Base-by-base conservation (phyloP, 306 rosid species). In the Parietaria judaica region DNA sequence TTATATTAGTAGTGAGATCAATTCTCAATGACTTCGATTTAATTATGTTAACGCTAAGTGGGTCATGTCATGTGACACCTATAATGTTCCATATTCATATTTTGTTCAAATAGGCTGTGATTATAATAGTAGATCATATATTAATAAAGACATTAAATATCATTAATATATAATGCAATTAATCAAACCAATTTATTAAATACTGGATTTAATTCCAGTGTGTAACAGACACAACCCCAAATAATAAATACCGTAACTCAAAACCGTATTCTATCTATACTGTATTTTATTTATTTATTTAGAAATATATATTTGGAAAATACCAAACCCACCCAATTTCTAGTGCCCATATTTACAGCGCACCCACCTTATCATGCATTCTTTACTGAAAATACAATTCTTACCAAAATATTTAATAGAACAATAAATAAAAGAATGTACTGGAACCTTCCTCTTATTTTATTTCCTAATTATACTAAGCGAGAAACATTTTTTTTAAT, bases 21-120 rank as follows among this genome's bases (percentile, higher is more conserved):
- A 53, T 17, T 60, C 66, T 14, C 37, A 47, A 51, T 35, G 6
- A 53, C 37, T 68, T 60, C 11, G 17, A 49, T 17, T 43, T 60
- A 41, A 41, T 41, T 41, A 41, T 5, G 0, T 41, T 41, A 41
- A 41, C 9, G 15, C 3, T 54, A 15, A 65, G 48, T 52, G 67
- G 63, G 43, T 61, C 58, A 61, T 54, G 43, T 61, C 58, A 61
- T 54, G 74, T 69, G 74, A 69, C 63, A 45, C 51, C 63, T 69
- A 69, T 69, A 56, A 14, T 36, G 66, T 53, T 51, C 56, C 72
- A 60, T 68, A 60, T 60, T 36, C 37, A 54, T 39, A 45, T 61
- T 38, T 69, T 61, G 61, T 69, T 60, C 62, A 6, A 58, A 45
- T 44, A 54, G 14, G 37, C 3, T 45, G 54, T 47, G 37, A 60